phyloP scores from a whole-genome alignment of 768 basidiomycete genomes.

The Rossbeevera mucosa region DNA sequence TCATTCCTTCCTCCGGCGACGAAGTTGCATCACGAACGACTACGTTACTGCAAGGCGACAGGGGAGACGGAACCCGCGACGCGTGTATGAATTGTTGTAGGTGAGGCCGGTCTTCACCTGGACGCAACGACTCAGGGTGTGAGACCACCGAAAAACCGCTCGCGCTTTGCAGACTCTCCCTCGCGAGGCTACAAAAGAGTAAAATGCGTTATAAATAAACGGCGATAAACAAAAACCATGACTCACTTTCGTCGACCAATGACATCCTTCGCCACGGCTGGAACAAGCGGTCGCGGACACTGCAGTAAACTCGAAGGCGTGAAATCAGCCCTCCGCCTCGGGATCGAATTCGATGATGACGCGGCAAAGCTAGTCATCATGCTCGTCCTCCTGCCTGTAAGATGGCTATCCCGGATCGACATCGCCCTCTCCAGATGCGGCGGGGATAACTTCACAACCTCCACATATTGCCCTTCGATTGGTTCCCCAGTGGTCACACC shows the following conservation, averaged over 20 bases:
- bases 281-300: constrained; percentile 27
- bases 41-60: constrained; percentile 31
- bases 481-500: constrained; percentile 18
- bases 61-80: constrained; percentile 61
- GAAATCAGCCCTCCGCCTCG: constrained; percentile 65
- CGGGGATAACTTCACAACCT: constrained; percentile 20
- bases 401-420: constrained; percentile 39
- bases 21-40: constrained; percentile 1
- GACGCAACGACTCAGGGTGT: constrained; percentile 29
- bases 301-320: constrained; percentile 50
- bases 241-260: constrained; percentile 23
- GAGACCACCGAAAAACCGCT: constrained; percentile 35
- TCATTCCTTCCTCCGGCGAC: constrained; percentile 7
- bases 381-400: constrained; percentile 29
- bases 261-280: constrained; percentile 18
- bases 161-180: constrained; percentile 51
- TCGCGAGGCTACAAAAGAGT: constrained; percentile 37
- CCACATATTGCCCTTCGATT: constrained; percentile 33
- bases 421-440: constrained; percentile 22
- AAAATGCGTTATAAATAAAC: constrained; percentile 13
- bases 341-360: constrained; percentile 66
- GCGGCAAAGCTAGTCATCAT: constrained; percentile 45
- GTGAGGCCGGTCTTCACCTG: constrained; percentile 44
- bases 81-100: constrained; percentile 70
- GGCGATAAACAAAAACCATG: background rate